Conservation (phyloP, 257 asterid genomes). For the Jaltomata sinuosa region DNA sequence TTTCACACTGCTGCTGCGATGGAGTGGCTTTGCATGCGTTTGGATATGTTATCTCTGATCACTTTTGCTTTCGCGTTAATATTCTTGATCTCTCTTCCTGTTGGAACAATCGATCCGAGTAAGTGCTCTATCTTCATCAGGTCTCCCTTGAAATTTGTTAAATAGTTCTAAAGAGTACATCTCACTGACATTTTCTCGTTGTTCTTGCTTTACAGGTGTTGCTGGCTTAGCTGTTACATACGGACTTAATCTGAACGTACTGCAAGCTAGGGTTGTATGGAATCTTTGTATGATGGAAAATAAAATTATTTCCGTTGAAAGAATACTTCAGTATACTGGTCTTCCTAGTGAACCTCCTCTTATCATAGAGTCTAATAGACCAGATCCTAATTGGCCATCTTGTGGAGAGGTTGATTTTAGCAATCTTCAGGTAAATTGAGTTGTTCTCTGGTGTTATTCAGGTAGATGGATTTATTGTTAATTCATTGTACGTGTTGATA, state of each 20-base stretch:
- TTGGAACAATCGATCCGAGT: constrained; percentile 82
- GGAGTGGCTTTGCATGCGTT: constrained; percentile 95
- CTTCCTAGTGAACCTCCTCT: constrained; percentile 79
- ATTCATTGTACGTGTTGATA: neutral
- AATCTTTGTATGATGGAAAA: constrained; percentile 65
- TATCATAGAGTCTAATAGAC: constrained; percentile 53
- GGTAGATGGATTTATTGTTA: no score
- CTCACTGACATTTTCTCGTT: neutral
- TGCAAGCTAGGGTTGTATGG: constrained; percentile 71
- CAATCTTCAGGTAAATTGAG: constrained; percentile 61
- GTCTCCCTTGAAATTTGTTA: neutral
- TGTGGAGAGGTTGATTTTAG: constrained; percentile 58
- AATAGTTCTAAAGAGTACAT: neutral
- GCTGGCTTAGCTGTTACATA: constrained; percentile 90
- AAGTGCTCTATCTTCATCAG: constrained; percentile 9
- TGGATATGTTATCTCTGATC: constrained; percentile 60
- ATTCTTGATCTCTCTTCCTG: constrained; percentile 62
- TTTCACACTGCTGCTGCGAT: constrained; percentile 66
- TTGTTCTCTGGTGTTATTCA: neutral
- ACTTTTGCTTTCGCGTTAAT: constrained; percentile 60
- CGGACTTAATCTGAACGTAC: constrained; percentile 65
- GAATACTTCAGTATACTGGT: constrained; percentile 69
- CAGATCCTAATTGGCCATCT: constrained; percentile 53
- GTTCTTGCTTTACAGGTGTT: constrained; percentile 38
- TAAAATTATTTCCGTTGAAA: constrained; percentile 80